Percentiles rank a stretch among this genome's conserved stretches.
These are phyloP conservation scores for Skeletonema grethae DNA, from an alignment of 108 stramenopile species.

Conservation along the genomic window DNA sequence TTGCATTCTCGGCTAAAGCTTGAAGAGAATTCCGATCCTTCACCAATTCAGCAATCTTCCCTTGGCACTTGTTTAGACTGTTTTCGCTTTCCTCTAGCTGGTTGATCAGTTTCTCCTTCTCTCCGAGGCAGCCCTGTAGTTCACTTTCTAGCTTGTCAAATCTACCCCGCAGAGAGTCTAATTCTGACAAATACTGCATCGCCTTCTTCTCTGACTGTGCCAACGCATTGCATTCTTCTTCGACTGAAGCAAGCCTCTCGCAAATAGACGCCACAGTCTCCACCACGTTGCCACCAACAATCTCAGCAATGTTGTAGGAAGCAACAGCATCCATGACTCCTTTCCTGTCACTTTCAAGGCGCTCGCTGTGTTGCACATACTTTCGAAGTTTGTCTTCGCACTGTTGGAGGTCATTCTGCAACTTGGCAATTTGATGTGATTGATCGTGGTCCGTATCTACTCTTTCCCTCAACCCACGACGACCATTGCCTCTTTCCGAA, in stretches of 20 bases:
- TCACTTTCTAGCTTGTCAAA: constrained; percentile 42
- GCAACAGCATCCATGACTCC: constrained; percentile 51
- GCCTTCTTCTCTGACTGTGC: constrained; percentile 46
- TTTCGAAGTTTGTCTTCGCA: constrained; percentile 82
- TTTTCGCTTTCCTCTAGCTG: constrained; percentile 46
- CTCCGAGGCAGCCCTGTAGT: constrained; percentile 29
- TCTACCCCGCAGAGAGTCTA: constrained; percentile 55
- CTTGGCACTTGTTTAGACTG: constrained; percentile 44
- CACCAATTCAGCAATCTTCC: constrained; percentile 45
- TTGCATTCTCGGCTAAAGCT: constrained; percentile 25
- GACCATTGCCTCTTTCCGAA: constrained; percentile 14
- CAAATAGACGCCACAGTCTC: constrained; percentile 65
- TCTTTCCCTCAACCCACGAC: constrained; percentile 37
- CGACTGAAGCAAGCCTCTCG: constrained; percentile 61
- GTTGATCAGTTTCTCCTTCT: constrained; percentile 30
- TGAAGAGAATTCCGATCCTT: constrained; percentile 43
- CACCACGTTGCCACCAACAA: constrained; percentile 58
- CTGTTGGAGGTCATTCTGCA: constrained; percentile 71
- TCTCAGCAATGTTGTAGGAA: constrained; percentile 43
- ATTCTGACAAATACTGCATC: constrained; percentile 38
- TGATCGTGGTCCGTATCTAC: constrained; percentile 17
- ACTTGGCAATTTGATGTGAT: constrained; percentile 45
- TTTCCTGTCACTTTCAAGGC: constrained; percentile 77
- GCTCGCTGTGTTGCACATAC: constrained; percentile 73
- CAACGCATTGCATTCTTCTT: constrained; percentile 65